These are phyloP conservation scores for Colletotrichum sp. DNA, from an alignment of 2,329 filamentous ascomycete species.

Conservation along the genomic window DNA sequence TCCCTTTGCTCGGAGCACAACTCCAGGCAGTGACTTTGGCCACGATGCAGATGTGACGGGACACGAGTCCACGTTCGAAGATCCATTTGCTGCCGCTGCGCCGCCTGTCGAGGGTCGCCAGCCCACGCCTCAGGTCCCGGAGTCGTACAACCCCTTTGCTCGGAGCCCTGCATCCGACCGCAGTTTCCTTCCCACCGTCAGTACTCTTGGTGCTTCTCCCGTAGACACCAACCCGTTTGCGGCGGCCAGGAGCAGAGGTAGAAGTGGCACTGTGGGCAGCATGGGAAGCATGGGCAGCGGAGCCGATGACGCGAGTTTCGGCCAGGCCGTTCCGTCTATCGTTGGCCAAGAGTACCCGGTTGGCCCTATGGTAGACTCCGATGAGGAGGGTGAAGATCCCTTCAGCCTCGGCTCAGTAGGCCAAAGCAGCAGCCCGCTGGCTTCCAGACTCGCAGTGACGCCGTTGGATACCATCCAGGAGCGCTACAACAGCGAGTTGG, in stretches of 20 bases:
- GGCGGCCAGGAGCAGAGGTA: neutral
- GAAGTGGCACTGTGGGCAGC: neutral
- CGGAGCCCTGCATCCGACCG: neutral
- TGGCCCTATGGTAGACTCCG: neutral
- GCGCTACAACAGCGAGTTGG: conserved; percentile 19
- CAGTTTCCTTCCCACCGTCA: conserved; percentile 2
- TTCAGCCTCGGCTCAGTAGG: neutral
- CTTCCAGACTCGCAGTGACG: neutral
- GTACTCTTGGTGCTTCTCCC: neutral
- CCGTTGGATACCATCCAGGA: conserved; percentile 11
- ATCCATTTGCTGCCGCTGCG: neutral
- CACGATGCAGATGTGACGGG: neutral
- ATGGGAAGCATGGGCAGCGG: neutral
- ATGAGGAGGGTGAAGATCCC: neutral
- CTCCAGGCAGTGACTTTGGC: neutral
- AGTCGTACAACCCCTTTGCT: conserved; percentile 7
- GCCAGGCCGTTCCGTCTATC: neutral
- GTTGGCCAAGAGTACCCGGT: neutral
- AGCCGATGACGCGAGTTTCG: neutral
- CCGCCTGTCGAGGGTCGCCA: neutral
- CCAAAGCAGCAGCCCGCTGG: neutral
- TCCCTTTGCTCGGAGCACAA: neutral
- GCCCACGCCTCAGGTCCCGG: conserved; percentile 1
- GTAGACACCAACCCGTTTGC: conserved; percentile 3
- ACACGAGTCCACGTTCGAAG: neutral